phyloP scores from a whole-genome alignment of 139 green algal species.

The Auxenochlorella protothecoides region DNA sequence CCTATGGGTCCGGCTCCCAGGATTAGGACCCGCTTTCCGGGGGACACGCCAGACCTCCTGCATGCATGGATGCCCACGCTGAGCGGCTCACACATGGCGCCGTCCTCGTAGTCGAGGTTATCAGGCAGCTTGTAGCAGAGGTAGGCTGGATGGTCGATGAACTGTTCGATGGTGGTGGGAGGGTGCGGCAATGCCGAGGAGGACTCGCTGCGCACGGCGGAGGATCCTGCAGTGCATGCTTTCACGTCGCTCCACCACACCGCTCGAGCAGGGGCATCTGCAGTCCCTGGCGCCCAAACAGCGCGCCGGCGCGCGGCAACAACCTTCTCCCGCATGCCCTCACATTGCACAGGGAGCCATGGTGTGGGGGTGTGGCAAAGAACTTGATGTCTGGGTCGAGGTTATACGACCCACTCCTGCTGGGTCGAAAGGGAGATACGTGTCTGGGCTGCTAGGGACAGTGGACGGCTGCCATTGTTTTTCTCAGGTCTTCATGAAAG shows the following conservation, averaged over 20 bases:
- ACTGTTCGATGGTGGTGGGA: background rate
- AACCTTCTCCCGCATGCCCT: background rate
- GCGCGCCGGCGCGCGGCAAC: background rate
- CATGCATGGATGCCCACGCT: conserved; percentile 44
- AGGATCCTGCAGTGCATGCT: too few species aligned
- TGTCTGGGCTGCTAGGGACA: background rate
- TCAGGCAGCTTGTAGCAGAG: conserved; percentile 48
- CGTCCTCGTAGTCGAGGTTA: conserved; percentile 36
- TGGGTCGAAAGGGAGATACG: background rate
- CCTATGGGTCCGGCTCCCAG: conserved; percentile 49
- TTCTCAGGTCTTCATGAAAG: too few species aligned
- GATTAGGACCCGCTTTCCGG: conserved; percentile 36
- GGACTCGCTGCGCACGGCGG: too few species aligned
- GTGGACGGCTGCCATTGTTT: too few species aligned
- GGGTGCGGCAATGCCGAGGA: background rate
- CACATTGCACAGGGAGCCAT: conserved; percentile 25
- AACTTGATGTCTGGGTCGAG: conserved; percentile 28
- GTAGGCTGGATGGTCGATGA: conserved; percentile 36
- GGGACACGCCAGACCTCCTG: conserved; percentile 19
- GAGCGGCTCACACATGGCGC: conserved; percentile 53
- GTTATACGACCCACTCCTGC: conserved; percentile 30
- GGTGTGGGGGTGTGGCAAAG: conserved; percentile 31
- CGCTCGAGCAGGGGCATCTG: too few species aligned
- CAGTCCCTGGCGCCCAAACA: too few species aligned
- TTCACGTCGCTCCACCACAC: too few species aligned